These are phyloP conservation scores for Colletotrichum lupini DNA, from an alignment of 2,329 filamentous ascomycete genomes.

Conservation along the genomic window DNA sequence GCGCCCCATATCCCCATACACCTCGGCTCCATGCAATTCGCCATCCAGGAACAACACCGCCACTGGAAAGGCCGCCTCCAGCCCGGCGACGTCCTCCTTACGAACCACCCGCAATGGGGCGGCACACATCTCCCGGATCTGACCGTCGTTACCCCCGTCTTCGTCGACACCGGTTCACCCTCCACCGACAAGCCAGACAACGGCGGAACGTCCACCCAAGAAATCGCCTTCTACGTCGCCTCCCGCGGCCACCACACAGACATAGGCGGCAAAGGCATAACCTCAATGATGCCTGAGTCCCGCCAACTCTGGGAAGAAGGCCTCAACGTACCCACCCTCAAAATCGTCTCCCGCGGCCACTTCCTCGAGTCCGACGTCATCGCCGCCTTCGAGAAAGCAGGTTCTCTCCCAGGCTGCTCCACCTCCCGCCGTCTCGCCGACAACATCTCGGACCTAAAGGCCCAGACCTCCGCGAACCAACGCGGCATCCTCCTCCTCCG, in stretches of 20 bases:
- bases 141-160: constrained; percentile 54
- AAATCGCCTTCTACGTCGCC: constrained; percentile 51
- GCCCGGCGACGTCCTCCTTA: constrained; percentile 52
- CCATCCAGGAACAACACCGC: constrained; percentile 50
- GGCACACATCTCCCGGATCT: constrained; percentile 54
- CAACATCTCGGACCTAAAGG: constrained; percentile 57
- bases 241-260: constrained; percentile 53
- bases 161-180: constrained; percentile 34
- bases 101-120: constrained; percentile 52
- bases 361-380: constrained; percentile 48
- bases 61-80: constrained; percentile 46
- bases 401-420: constrained; percentile 49
- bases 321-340: constrained; percentile 50
- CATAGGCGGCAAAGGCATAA: constrained; percentile 51
- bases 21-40: constrained; percentile 55
- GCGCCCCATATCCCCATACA: constrained; percentile 55
- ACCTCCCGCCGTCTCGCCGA: constrained; percentile 50
- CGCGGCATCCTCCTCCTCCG: constrained; percentile 50
- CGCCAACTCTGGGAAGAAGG: constrained; percentile 57
- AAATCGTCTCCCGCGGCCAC: constrained; percentile 48
- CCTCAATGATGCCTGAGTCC: constrained; percentile 54
- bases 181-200: background rate
- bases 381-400: constrained; percentile 46
- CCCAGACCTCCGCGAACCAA: constrained; percentile 55
- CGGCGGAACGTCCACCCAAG: no score